Evolutionary conservation across 495 filamentous ascomycete genomes (phyloP).

Genomic region (Podospora fimiseda): DNA sequence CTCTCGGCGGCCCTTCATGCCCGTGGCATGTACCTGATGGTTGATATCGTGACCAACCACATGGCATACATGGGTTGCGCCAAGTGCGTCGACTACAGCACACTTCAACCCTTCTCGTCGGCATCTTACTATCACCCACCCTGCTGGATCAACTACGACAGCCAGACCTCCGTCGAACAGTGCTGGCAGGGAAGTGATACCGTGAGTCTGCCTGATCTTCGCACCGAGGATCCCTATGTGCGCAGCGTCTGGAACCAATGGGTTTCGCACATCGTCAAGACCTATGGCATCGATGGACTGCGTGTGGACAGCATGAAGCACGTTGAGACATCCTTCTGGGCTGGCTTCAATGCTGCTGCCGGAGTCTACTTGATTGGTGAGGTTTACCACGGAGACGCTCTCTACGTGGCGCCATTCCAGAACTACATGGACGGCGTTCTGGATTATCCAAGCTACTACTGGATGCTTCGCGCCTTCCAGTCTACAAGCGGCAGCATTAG

Average conservation of each 20-base stretch:
- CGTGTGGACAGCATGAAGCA: constrained; percentile 72
- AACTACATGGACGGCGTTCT: constrained; percentile 55
- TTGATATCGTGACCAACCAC: constrained; percentile 75
- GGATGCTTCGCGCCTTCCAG: constrained; percentile 55
- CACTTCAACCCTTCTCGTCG: constrained; percentile 60
- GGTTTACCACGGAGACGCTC: constrained; percentile 55
- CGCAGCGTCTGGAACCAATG: constrained; percentile 56
- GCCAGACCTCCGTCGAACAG: constrained; percentile 41
- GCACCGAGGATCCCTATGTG: constrained; percentile 53
- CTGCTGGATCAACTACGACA: constrained; percentile 62
- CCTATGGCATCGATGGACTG: constrained; percentile 73
- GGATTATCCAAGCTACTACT: constrained; percentile 61
- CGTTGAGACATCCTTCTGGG: constrained; percentile 64
- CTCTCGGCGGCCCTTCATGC: constrained; percentile 54
- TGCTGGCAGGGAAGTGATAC: constrained; percentile 64
- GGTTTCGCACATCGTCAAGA: constrained; percentile 56
- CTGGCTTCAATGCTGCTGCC: constrained; percentile 54
- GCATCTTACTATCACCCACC: constrained; percentile 57
- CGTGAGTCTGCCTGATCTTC: constrained; percentile 63
- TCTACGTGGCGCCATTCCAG: constrained; percentile 62
- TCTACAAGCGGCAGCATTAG: constrained; percentile 53
- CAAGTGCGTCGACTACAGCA: constrained; percentile 51
- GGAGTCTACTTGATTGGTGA: constrained; percentile 69
- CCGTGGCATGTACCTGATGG: constrained; percentile 69
- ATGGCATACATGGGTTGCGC: constrained; percentile 58